Base-by-base conservation (phyloP, 2,329 filamentous ascomycete species). In the Penicillium sp. region DNA sequence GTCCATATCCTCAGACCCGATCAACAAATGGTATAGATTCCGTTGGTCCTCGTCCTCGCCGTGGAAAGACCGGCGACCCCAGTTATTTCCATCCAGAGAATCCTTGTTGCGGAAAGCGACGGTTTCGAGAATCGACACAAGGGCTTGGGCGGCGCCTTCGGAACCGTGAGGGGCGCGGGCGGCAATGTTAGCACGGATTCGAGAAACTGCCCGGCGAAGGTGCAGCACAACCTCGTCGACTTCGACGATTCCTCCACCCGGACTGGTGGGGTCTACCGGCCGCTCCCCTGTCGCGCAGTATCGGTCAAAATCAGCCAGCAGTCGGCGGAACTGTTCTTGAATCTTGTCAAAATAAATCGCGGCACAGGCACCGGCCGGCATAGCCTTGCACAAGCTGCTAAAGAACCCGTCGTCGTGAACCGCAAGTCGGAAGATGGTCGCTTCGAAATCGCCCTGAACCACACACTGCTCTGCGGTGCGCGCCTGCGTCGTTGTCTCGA, bases 321-420 rank as follows among this genome's bases (percentile, higher is more conserved):
- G 44, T 23, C 55, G 56, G 13, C 62, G 60, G 3, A 53, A 58
- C 18, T 61, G 60, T 32, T 62, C 54, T 39, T 62, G 59, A 9
- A 67, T 44, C 43, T 73, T 74, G 44, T 71, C 62, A 39, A 69
- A 67, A 50, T 71, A 74, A 27, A 67, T 65, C 4, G 58, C 60
- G 2, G 69, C 67, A 39, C 70, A 68, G 1, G 63, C 63, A 0
- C 64, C 63, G 2, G 64, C 48, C 0, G 68, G 64, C 58, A 73
- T 69, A 3, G 64, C 63, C 37, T 67, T 67, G 44, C 64, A 66
- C 13, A 74, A 58, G 33, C 63, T 63, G 13, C 54, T 51, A 45
- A 63, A 73, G 17, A 70, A 60, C n/a, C 56, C 57, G 27, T 69
- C 63, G 39, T 73, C 69, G 45, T 71, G 64, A 10, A 70, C 61